Evolutionary conservation across 2,329 filamentous ascomycete genomes (phyloP).

Genomic region (Fusarium cicatricum): DNA sequence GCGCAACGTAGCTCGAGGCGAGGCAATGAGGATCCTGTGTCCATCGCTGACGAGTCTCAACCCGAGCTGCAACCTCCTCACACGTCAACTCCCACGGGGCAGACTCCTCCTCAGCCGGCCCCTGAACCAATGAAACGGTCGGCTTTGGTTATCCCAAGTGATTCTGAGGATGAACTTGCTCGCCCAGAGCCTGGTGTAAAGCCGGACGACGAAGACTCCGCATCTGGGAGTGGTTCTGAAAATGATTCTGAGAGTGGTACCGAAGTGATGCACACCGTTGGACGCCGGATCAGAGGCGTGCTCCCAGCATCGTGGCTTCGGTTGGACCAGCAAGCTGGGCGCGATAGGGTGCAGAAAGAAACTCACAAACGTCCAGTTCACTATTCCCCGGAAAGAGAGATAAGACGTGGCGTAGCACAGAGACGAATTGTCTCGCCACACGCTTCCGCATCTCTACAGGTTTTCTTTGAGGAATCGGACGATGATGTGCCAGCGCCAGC

Average conservation of each 20-base stretch:
- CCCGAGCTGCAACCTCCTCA: not conserved
- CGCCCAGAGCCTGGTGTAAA: slow-evolving; percentile 5
- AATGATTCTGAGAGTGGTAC: slow-evolving; percentile 52
- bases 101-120: not conserved
- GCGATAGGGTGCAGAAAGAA: slow-evolving; percentile 44
- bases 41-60: not conserved
- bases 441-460: slow-evolving; percentile 40
- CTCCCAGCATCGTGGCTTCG: slow-evolving; percentile 74
- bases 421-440: slow-evolving; percentile 47
- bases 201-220: slow-evolving; percentile 18
- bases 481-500: slow-evolving; percentile 44
- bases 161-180: slow-evolving; percentile 38
- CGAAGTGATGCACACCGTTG: slow-evolving; percentile 51
- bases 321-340: slow-evolving; percentile 59
- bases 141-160: slow-evolving; percentile 25
- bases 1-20: slow-evolving; percentile 34
- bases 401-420: slow-evolving; percentile 60
- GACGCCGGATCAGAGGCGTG: slow-evolving; percentile 64
- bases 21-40: slow-evolving; percentile 11
- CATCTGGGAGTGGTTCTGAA: slow-evolving; percentile 45
- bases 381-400: slow-evolving; percentile 50
- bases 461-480: slow-evolving; percentile 59
- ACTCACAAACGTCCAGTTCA: slow-evolving; percentile 41
- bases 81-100: not conserved
- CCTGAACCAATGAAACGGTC: slow-evolving; percentile 6